Conservation (phyloP, 257 asterid species). For the Solanum lycopersicoides region DNA sequence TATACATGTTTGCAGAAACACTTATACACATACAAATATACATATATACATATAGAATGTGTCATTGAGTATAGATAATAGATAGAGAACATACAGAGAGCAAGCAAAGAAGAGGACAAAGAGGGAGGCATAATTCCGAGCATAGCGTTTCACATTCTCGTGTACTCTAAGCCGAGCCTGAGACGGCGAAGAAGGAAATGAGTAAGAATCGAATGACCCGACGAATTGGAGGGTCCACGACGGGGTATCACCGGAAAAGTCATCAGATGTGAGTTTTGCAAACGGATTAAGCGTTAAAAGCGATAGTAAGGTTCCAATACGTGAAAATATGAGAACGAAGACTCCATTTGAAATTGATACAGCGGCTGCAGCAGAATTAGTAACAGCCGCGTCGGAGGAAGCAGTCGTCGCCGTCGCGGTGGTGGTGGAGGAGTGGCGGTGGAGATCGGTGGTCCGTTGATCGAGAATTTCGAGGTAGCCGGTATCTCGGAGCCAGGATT, state of each 20-base stretch:
- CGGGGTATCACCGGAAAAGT: slow-evolving; percentile 66
- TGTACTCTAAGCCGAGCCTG: slow-evolving; percentile 89
- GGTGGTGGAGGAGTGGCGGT: slow-evolving; percentile 46
- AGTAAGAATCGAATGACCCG: slow-evolving; percentile 63
- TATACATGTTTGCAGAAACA: background rate
- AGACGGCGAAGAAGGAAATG: slow-evolving; percentile 71
- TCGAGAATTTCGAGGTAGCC: slow-evolving; percentile 82
- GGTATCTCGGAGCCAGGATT: slow-evolving; percentile 85
- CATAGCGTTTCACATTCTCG: slow-evolving; percentile 86
- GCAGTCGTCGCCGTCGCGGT: slow-evolving; percentile 4
- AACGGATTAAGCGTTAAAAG: slow-evolving; percentile 72
- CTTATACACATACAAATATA: background rate
- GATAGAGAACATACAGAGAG: slow-evolving; percentile 42
- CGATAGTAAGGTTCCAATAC: slow-evolving; percentile 56
- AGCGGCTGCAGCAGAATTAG: slow-evolving; percentile 8
- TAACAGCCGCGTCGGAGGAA: background rate
- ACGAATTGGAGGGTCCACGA: slow-evolving; percentile 69
- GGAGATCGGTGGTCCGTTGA: slow-evolving; percentile 80
- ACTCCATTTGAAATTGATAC: slow-evolving; percentile 22
- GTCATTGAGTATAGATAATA: background rate
- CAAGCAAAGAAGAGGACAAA: slow-evolving; percentile 65
- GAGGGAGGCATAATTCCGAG: slow-evolving; percentile 73
- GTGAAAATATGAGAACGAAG: slow-evolving; percentile 30
- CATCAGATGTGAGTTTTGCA: slow-evolving; percentile 60
- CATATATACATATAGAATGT: background rate